Percentiles rank a stretch among this genome's conserved stretches.
Evolutionary conservation across 169 alveolate genomes (phyloP).

Genomic region (Plasmodium fragile): DNA sequence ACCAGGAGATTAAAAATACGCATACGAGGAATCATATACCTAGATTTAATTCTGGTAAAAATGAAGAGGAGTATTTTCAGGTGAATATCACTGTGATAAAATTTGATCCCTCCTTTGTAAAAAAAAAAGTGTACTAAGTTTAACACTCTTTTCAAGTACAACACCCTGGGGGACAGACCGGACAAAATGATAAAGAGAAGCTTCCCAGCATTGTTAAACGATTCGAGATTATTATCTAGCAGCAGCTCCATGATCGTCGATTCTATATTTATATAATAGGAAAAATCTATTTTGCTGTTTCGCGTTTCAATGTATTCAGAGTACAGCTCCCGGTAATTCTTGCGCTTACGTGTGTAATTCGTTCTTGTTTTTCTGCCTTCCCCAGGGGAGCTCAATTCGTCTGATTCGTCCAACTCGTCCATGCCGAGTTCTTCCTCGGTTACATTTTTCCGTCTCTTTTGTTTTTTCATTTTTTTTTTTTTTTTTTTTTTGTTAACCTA

Average conservation of each 20-base stretch:
- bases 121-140: conserved; percentile 48
- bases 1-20: conserved; percentile 40
- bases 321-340: conserved; percentile 25
- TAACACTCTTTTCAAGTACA: conserved; percentile 50
- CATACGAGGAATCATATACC: not conserved
- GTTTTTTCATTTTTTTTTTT: not conserved
- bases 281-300: not conserved
- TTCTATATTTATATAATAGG: conserved; percentile 63
- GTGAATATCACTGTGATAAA: conserved; percentile 65
- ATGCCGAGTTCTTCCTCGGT: not conserved
- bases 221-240: conserved; percentile 55
- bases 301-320: not conserved
- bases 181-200: conserved; percentile 51
- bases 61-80: conserved; percentile 6
- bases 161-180: conserved; percentile 4
- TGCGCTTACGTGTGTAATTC: not conserved
- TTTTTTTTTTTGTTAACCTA: not conserved
- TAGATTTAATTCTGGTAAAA: conserved; percentile 5
- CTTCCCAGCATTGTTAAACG: conserved; percentile 69
- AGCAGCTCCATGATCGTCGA: conserved; percentile 45
- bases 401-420: not conserved
- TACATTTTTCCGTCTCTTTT: not conserved
- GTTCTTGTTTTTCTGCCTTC: not conserved
- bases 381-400: not conserved
- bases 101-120: conserved; percentile 51